These are phyloP conservation scores for Quercus dentata DNA, from an alignment of 306 rosid genomes.

Conservation along the genomic window DNA sequence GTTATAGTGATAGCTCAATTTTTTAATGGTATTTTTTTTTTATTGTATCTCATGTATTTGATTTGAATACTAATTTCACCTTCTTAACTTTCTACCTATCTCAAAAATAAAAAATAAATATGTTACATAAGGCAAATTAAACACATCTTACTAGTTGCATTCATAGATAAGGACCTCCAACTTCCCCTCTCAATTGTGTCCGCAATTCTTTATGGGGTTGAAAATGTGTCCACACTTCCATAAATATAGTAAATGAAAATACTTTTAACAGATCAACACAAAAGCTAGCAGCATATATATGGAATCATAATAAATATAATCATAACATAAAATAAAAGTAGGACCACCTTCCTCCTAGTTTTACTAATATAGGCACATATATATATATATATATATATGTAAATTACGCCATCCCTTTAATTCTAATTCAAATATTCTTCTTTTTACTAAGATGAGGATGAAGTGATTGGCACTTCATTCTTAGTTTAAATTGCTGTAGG, in stretches of 20 bases:
- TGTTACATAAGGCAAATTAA: neutral
- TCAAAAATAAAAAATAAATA: no score
- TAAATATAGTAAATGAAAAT: neutral
- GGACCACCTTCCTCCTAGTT: neutral
- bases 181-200: neutral
- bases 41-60: no score
- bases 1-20: no score
- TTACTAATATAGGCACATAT: neutral
- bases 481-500: neutral
- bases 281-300: no score
- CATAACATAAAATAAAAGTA: neutral
- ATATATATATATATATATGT: no score
- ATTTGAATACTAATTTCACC: no score
- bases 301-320: no score
- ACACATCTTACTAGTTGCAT: neutral
- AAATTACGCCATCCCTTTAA: neutral
- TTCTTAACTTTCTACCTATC: no score
- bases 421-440: neutral
- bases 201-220: neutral
- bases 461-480: slow-evolving; percentile 19
- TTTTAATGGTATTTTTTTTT: no score
- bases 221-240: neutral
- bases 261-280: no score
- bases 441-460: neutral
- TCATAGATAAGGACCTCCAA: neutral